Base-by-base conservation (phyloP, 164 flowering plant genomes). In the Amborella trichopoda region DNA sequence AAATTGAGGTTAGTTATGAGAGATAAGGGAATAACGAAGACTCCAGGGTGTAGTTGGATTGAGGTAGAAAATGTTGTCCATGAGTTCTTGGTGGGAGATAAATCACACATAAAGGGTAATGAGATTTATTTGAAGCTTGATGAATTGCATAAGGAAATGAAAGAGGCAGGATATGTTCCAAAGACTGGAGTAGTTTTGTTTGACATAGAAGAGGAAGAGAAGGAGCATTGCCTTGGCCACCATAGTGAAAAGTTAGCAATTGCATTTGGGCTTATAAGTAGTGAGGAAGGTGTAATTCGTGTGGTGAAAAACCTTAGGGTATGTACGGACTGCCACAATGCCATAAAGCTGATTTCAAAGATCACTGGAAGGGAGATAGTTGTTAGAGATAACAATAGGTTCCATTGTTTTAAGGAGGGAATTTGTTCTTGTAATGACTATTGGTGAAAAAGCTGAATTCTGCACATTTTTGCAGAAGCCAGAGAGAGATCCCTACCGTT, bases 1-100 rank as follows among this genome's bases (percentile, higher is more conserved):
- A 48, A 53, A 4, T 53, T 66, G 33, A 61, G 69, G 55, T 23
- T 24, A 1, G 19, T 47, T 12, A 66, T 66, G 69, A 53, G 10
- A 0, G 28, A 53, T 18, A 53, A 46, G 19, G 49, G 59, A 6
- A 57, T 66, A 5, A 50, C 32, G 20, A 66, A 66, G 39, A 39
- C 52, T 20, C 69, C 59, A 3, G 69, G 62, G 9, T 66, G 55
- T 36, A 66, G 69, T 47, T 64, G 64, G 68, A 51, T 64, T 46
- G 68, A 64, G 42, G 24, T 59, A 20, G 30, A 46, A 27, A 54
- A 61, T 20, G 23, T 48, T 26, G 51, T 64, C 52, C 68, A 64
- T 28, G 64, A 59, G 50, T 64, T 64, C 23, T 54, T 25, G 0
- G 68, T 64, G 19, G 68, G 68, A 23, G 68, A 64, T 30, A 18